Conservation (phyloP, 2,329 filamentous ascomycete genomes). For the Rosellinia necatrix region DNA sequence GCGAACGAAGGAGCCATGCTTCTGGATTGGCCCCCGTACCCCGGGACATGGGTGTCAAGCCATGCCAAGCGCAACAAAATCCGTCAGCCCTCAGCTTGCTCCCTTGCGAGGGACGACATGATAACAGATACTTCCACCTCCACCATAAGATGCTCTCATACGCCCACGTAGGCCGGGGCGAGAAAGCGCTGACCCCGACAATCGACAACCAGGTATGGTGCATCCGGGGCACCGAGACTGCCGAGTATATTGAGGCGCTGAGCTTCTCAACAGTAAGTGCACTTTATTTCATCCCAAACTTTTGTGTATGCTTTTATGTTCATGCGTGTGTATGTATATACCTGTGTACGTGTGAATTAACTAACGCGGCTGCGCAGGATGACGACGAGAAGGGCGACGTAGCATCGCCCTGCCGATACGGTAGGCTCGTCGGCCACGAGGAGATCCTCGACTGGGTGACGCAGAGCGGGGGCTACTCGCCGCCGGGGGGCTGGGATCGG, state of each 20-base stretch:
- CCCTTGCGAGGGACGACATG: too few relatives aligned
- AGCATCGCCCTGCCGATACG: constrained; percentile 4
- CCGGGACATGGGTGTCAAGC: too few relatives aligned
- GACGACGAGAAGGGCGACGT: too few relatives aligned
- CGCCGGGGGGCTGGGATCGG: background rate
- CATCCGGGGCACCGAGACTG: constrained; percentile 9
- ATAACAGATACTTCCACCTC: too few relatives aligned
- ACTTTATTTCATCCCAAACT: background rate
- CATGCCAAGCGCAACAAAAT: too few relatives aligned
- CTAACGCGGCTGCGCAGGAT: background rate
- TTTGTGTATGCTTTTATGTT: too few relatives aligned
- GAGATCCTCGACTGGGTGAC: constrained; percentile 16
- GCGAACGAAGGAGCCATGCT: too few relatives aligned
- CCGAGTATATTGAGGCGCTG: constrained; percentile 16
- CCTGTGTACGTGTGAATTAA: background rate
- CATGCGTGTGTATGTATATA: too few relatives aligned
- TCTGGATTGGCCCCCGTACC: too few relatives aligned
- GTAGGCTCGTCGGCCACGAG: constrained; percentile 1
- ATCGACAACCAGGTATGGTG: constrained; percentile 14
- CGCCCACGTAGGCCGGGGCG: too few relatives aligned
- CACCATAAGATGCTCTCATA: too few relatives aligned
- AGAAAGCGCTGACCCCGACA: background rate
- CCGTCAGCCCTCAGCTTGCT: too few relatives aligned
- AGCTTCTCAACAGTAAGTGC: constrained; percentile 1
- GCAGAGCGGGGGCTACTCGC: background rate